Evolutionary conservation across 495 filamentous ascomycete species (phyloP), one percentile per base, ranked within the genome.

Genomic region (Xylaria telfairii): DNA sequence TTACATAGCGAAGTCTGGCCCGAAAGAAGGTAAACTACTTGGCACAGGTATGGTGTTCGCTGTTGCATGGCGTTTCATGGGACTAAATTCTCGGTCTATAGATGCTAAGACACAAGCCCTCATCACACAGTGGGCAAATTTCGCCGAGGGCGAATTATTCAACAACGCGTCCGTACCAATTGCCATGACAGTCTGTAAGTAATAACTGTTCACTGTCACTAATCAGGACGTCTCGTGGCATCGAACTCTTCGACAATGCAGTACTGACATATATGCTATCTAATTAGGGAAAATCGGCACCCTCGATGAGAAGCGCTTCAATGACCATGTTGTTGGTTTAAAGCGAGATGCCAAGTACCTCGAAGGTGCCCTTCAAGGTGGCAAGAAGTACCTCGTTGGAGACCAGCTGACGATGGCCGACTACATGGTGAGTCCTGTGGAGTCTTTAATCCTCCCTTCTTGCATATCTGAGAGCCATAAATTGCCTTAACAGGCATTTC

Each of bases 341-440:
- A 74, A 81, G 65, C 76, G 85, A 9, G 79, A 80, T 0, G 41
- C 86, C 30, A 81, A 73, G 42, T 67, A 69, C 12, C 57, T 89
- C n/a, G 87, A 90, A 69, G 71, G 78, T 0, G 74, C 76, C n/a
- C 80, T 83, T 0, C 0, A 79, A 69, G 76, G 67, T 30, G 78
- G 81, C 28, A 79, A 78, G 68, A 83, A 80, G 72, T 88, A 84
- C 77, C 69, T 89, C 9, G 84, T 81, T 51, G 81, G 79, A 0
- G 86, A 86, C 46, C 75, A 83, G 75, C 44, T 87, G 51, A 89
- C 83, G 57, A 63, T 90, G 71, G 88, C 87, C 32, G 88, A 90
- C 78, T 76, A 89, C 46, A 84, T 81, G 63, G 73, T n/a, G n/a
- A n/a, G n/a, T n/a, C n/a, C n/a, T n/a, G n/a, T n/a, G n/a, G n/a